Evolutionary conservation across 1,284 basidiomycete species (phyloP).

Genomic region (Mycena sp.): DNA sequence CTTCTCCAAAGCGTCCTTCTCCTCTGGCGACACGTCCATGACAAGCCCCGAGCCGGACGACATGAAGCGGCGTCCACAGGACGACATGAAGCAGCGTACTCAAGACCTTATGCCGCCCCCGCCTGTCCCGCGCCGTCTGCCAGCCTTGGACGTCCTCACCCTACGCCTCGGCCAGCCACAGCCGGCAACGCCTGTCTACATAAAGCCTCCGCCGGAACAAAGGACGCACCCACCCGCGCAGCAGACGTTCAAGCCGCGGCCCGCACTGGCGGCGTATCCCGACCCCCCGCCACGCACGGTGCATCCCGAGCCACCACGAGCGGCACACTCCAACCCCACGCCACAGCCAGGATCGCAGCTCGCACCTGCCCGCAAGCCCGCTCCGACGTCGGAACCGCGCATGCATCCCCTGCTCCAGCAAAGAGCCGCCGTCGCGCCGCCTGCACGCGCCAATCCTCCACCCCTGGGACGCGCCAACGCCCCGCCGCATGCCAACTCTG

Average conservation of each 20-base stretch:
- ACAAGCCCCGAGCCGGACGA: background rate
- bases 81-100: background rate
- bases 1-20: background rate
- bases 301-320: too few species aligned
- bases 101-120: constrained; percentile 27
- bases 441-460: background rate
- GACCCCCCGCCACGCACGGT: too few species aligned
- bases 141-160: constrained; percentile 2
- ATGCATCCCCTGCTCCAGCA: constrained; percentile 18
- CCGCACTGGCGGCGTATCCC: too few species aligned
- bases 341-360: background rate
- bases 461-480: background rate
- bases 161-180: too few species aligned
- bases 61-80: background rate
- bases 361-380: background rate
- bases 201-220: background rate
- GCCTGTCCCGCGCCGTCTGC: constrained; percentile 16
- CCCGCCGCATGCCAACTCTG: background rate
- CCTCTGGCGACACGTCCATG: background rate
- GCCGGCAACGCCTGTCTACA: too few species aligned
- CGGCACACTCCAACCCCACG: too few species aligned
- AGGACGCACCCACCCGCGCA: too few species aligned
- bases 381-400: background rate
- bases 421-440: background rate
- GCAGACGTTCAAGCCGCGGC: too few species aligned